Evolutionary conservation across 139 green algal species (phyloP), one percentile per base, ranked within the genome.

Genomic region (Edaphochlamys debaryana): DNA sequence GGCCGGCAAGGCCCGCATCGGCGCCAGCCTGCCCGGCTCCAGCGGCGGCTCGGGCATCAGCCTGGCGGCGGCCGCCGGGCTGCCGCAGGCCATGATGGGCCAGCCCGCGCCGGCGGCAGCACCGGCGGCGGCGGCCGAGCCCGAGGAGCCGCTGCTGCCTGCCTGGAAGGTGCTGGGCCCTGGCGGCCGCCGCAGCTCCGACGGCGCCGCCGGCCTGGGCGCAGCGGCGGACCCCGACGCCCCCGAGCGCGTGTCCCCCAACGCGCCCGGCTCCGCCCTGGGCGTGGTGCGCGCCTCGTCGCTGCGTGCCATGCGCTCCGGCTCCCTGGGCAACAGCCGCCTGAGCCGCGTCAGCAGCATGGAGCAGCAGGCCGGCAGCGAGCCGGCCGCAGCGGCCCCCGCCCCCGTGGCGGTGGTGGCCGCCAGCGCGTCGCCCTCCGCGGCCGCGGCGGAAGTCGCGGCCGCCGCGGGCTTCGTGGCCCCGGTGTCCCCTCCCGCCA

Each of bases 131-230:
- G 40, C 40, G 13, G 74, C 25, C 13, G 74, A 58, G n/a, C n/a
- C 71, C 9, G 62, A 38, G 27, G 62, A 34, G 27, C 40, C 62
- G 42, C 37, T 82, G 63, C 17, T 82, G 22, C 76, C 76, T 7
- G 76, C 76, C 0, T 82, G 76, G 76, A 82, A 82, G 76, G 76
- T 82, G 42, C 32, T 82, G 25, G 62, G n/a, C 62, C 42, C 62
- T n/a, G n/a, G n/a, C 4, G 29, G 13, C 25, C 56, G 56, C 2
- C 56, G 56, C 2, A 63, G 56, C 56, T 23, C 3, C 56, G 56
- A 63, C 56, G 56, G 56, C 56, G n/a, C 63, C 29, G 76, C 11
- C 37, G 11, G 1, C 0, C 4, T 23, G 4, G 30, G 25, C 36
- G 29, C 25, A 3, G 56, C 48, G 37, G 54, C 25, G 25, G 23